Conservation (phyloP, 2,329 filamentous ascomycete species). For the Stagonosporopsis tanaceti region DNA sequence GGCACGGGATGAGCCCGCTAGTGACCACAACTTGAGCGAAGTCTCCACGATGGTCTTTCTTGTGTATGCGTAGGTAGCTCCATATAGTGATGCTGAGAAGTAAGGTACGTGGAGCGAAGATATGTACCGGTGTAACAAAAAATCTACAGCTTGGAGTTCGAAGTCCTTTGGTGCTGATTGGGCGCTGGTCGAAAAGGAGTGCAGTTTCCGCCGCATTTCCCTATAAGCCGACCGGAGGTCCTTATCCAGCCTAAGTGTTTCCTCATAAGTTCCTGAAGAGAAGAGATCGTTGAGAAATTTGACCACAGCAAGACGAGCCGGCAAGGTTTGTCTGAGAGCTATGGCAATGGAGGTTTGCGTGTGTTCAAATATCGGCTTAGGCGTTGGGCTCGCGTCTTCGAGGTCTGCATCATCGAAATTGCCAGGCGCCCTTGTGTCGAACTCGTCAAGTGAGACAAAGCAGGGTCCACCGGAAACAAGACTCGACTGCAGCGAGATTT, state of each 20-base stretch:
- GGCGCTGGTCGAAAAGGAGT: slow-evolving; percentile 11
- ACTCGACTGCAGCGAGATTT: slow-evolving; percentile 50
- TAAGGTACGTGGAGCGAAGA: slow-evolving; percentile 38
- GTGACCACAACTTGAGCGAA: slow-evolving; percentile 38
- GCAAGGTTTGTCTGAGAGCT: slow-evolving; percentile 48
- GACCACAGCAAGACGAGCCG: slow-evolving; percentile 47
- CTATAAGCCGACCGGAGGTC: slow-evolving; percentile 33
- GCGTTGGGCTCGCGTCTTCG: slow-evolving; percentile 30
- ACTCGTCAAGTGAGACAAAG: slow-evolving; percentile 47
- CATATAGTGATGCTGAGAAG: slow-evolving; percentile 29
- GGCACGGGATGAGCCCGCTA: slow-evolving; percentile 15
- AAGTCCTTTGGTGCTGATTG: slow-evolving; percentile 18
- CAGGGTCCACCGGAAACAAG: slow-evolving; percentile 48
- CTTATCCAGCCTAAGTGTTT: slow-evolving; percentile 37
- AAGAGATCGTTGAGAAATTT: slow-evolving; percentile 41
- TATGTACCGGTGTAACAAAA: slow-evolving; percentile 40
- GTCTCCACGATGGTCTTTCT: slow-evolving; percentile 37
- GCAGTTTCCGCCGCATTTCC: slow-evolving; percentile 27
- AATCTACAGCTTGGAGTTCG: slow-evolving; percentile 32
- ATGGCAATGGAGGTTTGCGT: slow-evolving; percentile 50
- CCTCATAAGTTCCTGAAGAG: slow-evolving; percentile 35
- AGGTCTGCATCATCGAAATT: slow-evolving; percentile 56
- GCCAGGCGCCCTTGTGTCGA: slow-evolving; percentile 47
- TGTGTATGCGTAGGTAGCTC: slow-evolving; percentile 38
- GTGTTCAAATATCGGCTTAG: slow-evolving; percentile 36